Evolutionary conservation across 2,329 filamentous ascomycete species (phyloP), one percentile per base, ranked within the genome.

Genomic region (Xylariomycetidae sp.): DNA sequence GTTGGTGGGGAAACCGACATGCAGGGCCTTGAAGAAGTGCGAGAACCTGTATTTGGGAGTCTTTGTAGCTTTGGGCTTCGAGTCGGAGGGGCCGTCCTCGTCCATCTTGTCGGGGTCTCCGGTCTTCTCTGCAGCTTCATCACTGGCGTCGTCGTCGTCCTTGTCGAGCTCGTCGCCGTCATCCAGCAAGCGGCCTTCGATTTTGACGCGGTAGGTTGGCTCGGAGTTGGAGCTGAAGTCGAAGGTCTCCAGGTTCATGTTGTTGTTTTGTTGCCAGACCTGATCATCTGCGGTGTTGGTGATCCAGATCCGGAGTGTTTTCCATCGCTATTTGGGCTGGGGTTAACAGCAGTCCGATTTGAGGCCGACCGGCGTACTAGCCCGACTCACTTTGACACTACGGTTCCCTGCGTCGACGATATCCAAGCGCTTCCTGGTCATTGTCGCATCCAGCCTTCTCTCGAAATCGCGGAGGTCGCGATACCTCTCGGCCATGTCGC

Each of bases 211-310:
- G 58, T 89, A 98, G 9, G 81, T 84, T 3, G 86, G 83, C 48
- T 88, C 82, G 46, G 75, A 72, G 43, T 78, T 86, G 32, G 80
- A 79, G 33, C 79, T 80, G 52, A 94, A 89, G 54, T 93, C 88
- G 45, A 92, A 92, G 22, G 76, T 76, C 54, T 90, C 81, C 9
- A 81, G 73, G 40, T 81, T 80, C 39, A 82, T 67, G 25, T 68
- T 69, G 48, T 71, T 76, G 24, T 70, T 73, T 62, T 98, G 92
- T 62, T 98, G 92, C 92, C 92, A 96, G 19, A 84, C 81, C 63
- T 98, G 92, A 53, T 92, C 86, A 59, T 95, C 87, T 20, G 82
- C 87, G 1, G 88, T 95, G 61, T 98, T 98, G 52, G 80, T 89
- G 51, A 98, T 81, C 88, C 88, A 96, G 43, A 98, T 76, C 42